Conservation (phyloP, 208 protist genomes). For the Acanthamoeba healyi region DNA sequence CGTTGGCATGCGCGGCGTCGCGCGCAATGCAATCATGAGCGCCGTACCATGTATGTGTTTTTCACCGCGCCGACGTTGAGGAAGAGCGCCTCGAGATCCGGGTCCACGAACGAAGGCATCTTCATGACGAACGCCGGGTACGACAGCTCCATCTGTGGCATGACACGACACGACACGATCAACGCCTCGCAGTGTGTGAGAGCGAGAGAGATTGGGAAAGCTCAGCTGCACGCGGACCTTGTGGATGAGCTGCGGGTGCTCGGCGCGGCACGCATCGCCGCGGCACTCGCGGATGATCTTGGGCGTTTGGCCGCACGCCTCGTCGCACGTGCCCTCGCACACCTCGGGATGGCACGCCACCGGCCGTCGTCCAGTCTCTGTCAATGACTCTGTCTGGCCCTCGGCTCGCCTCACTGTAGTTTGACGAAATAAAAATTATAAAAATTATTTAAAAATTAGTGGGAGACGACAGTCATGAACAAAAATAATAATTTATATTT, state of each 20-base stretch:
- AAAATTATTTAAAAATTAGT: no score
- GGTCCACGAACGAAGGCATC: neutral
- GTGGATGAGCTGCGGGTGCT: slow-evolving; percentile 33
- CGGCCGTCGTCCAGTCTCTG: neutral
- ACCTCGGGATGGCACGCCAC: slow-evolving; percentile 60
- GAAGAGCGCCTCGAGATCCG: slow-evolving; percentile 2
- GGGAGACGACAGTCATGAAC: no score
- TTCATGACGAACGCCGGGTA: slow-evolving; percentile 37
- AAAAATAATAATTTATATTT: no score
- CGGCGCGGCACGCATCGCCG: neutral
- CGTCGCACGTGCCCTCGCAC: slow-evolving; percentile 54
- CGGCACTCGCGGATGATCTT: slow-evolving; percentile 35
- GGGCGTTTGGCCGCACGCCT: slow-evolving; percentile 31
- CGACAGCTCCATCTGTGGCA: neutral
- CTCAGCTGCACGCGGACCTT: neutral
- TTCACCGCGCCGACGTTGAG: neutral
- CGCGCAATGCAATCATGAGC: neutral
- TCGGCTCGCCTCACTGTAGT: neutral
- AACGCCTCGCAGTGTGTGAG: neutral
- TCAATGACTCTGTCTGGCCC: neutral
- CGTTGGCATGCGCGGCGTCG: neutral
- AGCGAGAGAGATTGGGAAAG: neutral
- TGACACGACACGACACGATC: neutral
- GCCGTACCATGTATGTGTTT: neutral
- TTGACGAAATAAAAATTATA: neutral